phyloP scores from a whole-genome alignment of 2,329 filamentous ascomycete species.

The Fusarium guadeloupense region DNA sequence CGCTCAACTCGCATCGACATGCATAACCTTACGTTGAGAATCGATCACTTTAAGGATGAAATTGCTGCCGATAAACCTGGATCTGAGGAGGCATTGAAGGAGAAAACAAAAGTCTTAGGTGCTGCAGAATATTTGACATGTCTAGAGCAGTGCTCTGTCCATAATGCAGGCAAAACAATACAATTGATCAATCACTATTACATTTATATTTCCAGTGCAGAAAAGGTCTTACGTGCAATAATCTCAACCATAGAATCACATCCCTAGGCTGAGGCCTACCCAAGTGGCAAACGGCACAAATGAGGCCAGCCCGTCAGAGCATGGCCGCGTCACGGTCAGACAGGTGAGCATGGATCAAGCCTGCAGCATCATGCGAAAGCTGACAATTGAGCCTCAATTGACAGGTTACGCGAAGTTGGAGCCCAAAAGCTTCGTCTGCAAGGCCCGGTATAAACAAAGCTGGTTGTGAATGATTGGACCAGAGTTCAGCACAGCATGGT shows the following conservation, averaged over 20 bases:
- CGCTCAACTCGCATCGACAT: no score
- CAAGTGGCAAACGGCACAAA: constrained; percentile 18
- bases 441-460: not conserved
- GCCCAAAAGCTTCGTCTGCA: not conserved
- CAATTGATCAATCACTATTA: no score
- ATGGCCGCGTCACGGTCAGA: constrained; percentile 10
- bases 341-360: constrained; percentile 9
- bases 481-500: not conserved
- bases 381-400: not conserved
- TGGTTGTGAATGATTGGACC: constrained; percentile 4
- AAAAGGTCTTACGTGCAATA: not conserved
- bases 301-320: constrained; percentile 25
- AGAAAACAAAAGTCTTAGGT: no score
- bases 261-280: not conserved
- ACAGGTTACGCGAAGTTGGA: not conserved
- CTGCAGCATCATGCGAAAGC: not conserved
- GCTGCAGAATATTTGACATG: no score
- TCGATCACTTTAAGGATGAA: no score
- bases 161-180: no score
- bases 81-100: no score
- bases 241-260: rapidly evolving
- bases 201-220: no score
- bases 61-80: no score
- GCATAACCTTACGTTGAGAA: no score
- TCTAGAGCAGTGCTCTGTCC: no score